Evolutionary conservation across 306 rosid species (phyloP), one percentile per base, ranked within the genome.

Genomic region (Cicer cuneatum): DNA sequence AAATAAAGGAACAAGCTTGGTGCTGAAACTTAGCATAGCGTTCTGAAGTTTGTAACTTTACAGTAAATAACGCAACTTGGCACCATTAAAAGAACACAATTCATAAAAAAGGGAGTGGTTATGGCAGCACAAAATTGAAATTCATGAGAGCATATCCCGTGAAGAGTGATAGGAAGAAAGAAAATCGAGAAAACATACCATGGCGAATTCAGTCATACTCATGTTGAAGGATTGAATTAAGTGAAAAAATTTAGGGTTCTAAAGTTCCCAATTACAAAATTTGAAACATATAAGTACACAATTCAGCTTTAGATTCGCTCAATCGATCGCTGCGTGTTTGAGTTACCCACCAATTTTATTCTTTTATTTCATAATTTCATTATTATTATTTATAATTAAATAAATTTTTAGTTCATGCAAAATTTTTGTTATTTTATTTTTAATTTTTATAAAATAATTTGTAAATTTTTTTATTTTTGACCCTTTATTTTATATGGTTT

Each of bases 121-220:
- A 54, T n/a, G 70, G 11, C 53, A 48, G 64, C 19, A 11, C 54
- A 16, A 72, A 81, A 69, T 37, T 80, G 65, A 40, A 72, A 66
- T 42, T 10, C 53, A 45, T 10, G 7, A 72, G 19, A 29, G 77
- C 38, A 19, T 14, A 56, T 61, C 13, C 7, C 2, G 33, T 14
- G 72, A 10, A 29, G 19, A 39, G 33, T 38, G 64, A 59, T 59
- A 62, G 18, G 9, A 11, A 69, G 40, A 49, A 67, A 62, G 69
- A 75, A 69, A 57, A 51, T 35, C 38, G 19, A 63, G 73, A 49
- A 72, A 72, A 8, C 71, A 61, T 85, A 93, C 98, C 98, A 93
- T 93, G 61, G 96, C 92, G 88, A 93, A 93, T 80, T 93, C 90
- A 82, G 93, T 86, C 85, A 89, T 82, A 74, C 87, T 87, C 84